These are phyloP conservation scores for Litchi chinensis DNA, from an alignment of 345 rosid genomes.

Conservation along the genomic window DNA sequence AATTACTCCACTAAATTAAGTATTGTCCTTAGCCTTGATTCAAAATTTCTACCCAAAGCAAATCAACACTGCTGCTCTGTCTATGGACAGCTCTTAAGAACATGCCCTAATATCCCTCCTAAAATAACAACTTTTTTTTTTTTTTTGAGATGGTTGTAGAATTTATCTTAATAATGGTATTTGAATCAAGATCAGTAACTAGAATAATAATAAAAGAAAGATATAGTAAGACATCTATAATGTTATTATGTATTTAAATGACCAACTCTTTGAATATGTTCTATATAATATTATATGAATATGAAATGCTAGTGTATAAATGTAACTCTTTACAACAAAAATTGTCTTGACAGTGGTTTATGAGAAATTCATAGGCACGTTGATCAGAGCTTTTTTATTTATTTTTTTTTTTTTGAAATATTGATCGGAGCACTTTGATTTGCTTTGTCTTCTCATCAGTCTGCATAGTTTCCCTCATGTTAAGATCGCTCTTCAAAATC, in stretches of 20 bases:
- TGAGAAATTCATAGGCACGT: background rate
- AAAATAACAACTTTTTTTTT: no score
- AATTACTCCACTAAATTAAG: background rate
- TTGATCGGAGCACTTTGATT: background rate
- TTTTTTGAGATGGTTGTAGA: background rate
- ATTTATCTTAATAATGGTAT: no score
- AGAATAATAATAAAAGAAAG: no score
- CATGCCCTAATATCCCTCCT: background rate
- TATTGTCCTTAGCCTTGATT: background rate
- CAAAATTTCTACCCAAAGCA: background rate
- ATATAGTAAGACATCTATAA: no score
- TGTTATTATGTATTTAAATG: no score
- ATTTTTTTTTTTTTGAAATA: no score
- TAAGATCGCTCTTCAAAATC: background rate
- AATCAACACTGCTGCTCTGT: background rate
- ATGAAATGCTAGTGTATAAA: no score
- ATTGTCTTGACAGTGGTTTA: background rate
- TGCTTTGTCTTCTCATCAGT: background rate
- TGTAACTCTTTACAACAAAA: no score
- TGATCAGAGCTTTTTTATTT: background rate
- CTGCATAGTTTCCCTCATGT: background rate
- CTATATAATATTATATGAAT: no score
- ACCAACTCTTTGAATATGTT: no score
- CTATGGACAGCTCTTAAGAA: no score
- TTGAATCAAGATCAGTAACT: no score